A percentile compares a stretch with the other conserved stretches of the same genome.
These are phyloP conservation scores for Arxiozyma heterogenica DNA, from an alignment of 1,139 yeast species.

Conservation along the genomic window DNA sequence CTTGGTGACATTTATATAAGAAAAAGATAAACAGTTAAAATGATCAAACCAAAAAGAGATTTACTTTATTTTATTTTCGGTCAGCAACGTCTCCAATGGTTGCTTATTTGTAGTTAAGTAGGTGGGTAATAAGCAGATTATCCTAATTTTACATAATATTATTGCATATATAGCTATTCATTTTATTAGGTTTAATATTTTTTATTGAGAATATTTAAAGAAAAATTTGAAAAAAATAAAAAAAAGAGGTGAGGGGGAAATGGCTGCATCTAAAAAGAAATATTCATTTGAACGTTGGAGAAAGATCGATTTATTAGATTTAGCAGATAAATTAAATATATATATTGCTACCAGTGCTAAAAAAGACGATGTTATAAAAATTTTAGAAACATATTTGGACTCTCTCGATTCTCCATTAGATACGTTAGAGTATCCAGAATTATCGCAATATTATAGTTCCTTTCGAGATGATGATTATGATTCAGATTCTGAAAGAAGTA, in stretches of 20 bases:
- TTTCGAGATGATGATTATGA: slow-evolving; percentile 1
- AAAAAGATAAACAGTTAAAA: too few relatives aligned
- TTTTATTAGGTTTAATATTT: too few relatives aligned
- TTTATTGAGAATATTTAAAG: too few relatives aligned
- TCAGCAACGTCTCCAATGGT: too few relatives aligned
- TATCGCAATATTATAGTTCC: slow-evolving; percentile 22
- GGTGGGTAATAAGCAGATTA: too few relatives aligned
- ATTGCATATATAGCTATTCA: too few relatives aligned
- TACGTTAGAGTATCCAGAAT: slow-evolving; percentile 25
- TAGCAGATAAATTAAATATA: slow-evolving; percentile 22
- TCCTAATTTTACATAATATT: too few relatives aligned
- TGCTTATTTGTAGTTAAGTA: too few relatives aligned
- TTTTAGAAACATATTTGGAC: slow-evolving; percentile 17
- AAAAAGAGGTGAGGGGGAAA: background rate
- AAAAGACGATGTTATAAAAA: slow-evolving; percentile 19
- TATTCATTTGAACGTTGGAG: slow-evolving; percentile 20
- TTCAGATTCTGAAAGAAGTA: slow-evolving; percentile 1
- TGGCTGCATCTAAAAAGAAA: background rate
- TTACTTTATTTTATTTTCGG: too few relatives aligned
- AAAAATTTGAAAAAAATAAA: too few relatives aligned
- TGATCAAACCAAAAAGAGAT: too few relatives aligned
- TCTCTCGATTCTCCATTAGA: slow-evolving; percentile 19
- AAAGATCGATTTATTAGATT: slow-evolving; percentile 24
- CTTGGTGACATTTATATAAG: too few relatives aligned
- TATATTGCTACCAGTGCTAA: slow-evolving; percentile 15